Evolutionary conservation across 108 stramenopile species (phyloP), one percentile per base, ranked within the genome.

Genomic region (Nitzschia inconspicua): DNA sequence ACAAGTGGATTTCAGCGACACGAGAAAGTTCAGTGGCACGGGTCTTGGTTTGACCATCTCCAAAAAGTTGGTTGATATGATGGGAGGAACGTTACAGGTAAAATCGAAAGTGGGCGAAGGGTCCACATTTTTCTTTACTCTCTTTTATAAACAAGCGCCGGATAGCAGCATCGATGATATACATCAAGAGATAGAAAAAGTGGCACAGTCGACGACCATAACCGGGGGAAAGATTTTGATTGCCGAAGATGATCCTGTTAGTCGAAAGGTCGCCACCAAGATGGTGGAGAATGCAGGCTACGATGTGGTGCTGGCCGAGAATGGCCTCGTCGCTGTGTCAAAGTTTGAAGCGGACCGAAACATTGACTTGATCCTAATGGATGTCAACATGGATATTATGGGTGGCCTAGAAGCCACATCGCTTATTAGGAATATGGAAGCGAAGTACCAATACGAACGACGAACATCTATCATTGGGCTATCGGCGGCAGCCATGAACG

Each of bases 171-270:
- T n/a, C n/a, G n/a, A n/a, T n/a, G n/a, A n/a, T n/a, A n/a, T n/a
- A n/a, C n/a, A n/a, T n/a, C n/a, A n/a, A n/a, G n/a, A n/a, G 18
- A 10, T 41, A 3, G 7, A 3, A 6, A 51, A 46, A 23, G 2
- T 39, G 9, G 26, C 26, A 27, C 9, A 31, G 3, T 11, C 10
- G 10, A n/a, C 14, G 10, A 2, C 14, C 10, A 2, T 53, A 6
- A 40, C 28, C 32, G 43, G 23, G 0, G 54, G 54, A 3, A 66
- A 56, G 39, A 52, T 66, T 40, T 32, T 66, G 29, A 54, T 76
- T 37, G 67, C 67, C 2, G 75, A 76, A 44, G 75, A 76, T 35
- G 59, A 70, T 16, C n/a, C 19, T 16, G 69, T 76, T 3, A 68
- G 67, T 32, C 63, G 47, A 23, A 37, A 47, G 47, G 24, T 76